A percentile compares a stretch with the other conserved stretches of the same genome.
phyloP scores from a whole-genome alignment of 495 filamentous ascomycete genomes.

The Aspergillus diversus region DNA sequence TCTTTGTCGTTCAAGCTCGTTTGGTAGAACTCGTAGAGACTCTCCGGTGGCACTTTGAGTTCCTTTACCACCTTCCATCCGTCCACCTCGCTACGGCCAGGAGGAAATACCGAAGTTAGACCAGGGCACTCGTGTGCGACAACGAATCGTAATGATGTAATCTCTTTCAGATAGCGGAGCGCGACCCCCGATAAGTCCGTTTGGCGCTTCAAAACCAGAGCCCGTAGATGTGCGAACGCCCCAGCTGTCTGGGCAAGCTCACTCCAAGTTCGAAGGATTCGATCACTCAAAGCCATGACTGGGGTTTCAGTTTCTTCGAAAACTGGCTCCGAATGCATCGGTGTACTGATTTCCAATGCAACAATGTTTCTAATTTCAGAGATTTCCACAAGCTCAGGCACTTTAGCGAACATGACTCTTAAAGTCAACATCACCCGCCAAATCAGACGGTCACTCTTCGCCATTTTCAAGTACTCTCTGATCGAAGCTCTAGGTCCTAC shows the following conservation, averaged over 20 bases:
- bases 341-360: conserved; percentile 39
- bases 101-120: conserved; percentile 3
- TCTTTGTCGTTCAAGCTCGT: conserved; percentile 3
- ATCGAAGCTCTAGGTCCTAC: conserved; percentile 30
- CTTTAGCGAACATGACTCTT: conserved; percentile 26
- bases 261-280: conserved; percentile 44
- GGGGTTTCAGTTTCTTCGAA: conserved; percentile 9
- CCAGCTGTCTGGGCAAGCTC: conserved; percentile 33
- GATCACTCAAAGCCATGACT: conserved; percentile 34
- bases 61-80: conserved; percentile 9
- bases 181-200: conserved; percentile 24
- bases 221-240: conserved; percentile 39
- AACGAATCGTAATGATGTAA: conserved; percentile 38
- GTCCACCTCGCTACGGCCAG: conserved; percentile 4
- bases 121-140: conserved; percentile 31
- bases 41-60: conserved; percentile 9
- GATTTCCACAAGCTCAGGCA: conserved; percentile 40
- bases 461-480: conserved; percentile 37
- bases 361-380: conserved; percentile 41
- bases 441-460: conserved; percentile 30
- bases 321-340: not conserved
- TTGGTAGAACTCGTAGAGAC: conserved; percentile 26
- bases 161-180: conserved; percentile 29
- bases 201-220: conserved; percentile 39
- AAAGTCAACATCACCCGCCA: conserved; percentile 42